These are phyloP conservation scores for Leptographium procerum DNA, from an alignment of 2,329 filamentous ascomycete species.

Conservation along the genomic window DNA sequence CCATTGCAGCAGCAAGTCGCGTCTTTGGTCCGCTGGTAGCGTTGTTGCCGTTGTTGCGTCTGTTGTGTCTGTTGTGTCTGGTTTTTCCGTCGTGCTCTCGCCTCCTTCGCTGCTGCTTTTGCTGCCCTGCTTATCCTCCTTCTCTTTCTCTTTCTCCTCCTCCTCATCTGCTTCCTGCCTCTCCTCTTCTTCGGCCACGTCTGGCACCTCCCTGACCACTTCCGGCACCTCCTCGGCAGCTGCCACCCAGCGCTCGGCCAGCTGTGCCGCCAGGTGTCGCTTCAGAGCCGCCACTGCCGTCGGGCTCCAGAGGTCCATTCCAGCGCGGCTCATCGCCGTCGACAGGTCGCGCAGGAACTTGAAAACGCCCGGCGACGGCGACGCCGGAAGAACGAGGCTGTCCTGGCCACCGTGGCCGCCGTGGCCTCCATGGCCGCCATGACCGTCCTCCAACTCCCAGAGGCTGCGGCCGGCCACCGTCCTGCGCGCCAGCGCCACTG, in stretches of 20 bases:
- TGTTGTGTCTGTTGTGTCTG: slow-evolving; percentile 6
- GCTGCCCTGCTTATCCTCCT: slow-evolving; percentile 18
- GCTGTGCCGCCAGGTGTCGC: slow-evolving; percentile 33
- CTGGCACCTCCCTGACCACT: slow-evolving; percentile 12
- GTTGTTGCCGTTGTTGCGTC: slow-evolving; percentile 10
- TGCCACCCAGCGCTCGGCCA: slow-evolving; percentile 38
- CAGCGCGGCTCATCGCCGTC: slow-evolving; percentile 55
- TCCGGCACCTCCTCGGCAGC: slow-evolving; percentile 15
- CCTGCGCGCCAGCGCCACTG: slow-evolving; percentile 29
- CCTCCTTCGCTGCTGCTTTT: slow-evolving; percentile 13
- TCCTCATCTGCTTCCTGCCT: slow-evolving; percentile 10
- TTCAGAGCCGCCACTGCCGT: slow-evolving; percentile 55
- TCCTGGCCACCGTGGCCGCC: slow-evolving; percentile 71
- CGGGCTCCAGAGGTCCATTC: slow-evolving; percentile 72
- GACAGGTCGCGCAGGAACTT: slow-evolving; percentile 57
- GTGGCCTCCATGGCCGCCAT: slow-evolving; percentile 18
- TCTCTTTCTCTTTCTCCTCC: slow-evolving; percentile 41
- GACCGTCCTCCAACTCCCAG: slow-evolving; percentile 65
- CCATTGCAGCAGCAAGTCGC: slow-evolving; percentile 46
- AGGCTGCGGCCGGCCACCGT: slow-evolving; percentile 51
- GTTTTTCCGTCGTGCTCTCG: slow-evolving; percentile 17
- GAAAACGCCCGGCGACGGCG: slow-evolving; percentile 67
- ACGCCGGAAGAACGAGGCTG: slow-evolving; percentile 58
- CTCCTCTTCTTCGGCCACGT: slow-evolving; percentile 8
- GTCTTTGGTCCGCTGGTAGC: slow-evolving; percentile 19